phyloP scores from a whole-genome alignment of 1,139 yeast species.

The Eremothecium coryli region DNA sequence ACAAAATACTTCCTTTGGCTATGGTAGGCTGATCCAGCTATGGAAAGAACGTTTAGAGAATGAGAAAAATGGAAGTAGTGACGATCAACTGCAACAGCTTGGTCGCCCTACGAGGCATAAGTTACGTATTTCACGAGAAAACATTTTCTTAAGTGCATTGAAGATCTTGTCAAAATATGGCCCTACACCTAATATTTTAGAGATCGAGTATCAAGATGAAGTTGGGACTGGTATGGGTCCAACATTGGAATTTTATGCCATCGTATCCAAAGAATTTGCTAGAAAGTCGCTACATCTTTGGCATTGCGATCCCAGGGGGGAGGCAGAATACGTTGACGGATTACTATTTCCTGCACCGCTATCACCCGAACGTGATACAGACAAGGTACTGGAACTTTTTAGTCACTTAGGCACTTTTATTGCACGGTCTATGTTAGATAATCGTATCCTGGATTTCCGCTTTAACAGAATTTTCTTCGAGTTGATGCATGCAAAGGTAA shows the following conservation, averaged over 20 bases:
- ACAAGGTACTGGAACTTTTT: conserved; percentile 46
- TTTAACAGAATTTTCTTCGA: conserved; percentile 66
- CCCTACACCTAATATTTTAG: conserved; percentile 68
- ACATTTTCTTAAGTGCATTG: conserved; percentile 67
- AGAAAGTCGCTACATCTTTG: conserved; percentile 53
- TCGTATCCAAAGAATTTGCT: conserved; percentile 68
- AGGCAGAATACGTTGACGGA: conserved; percentile 37
- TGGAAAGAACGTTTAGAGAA: conserved; percentile 57
- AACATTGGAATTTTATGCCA: conserved; percentile 82
- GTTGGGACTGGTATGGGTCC: conserved; percentile 98
- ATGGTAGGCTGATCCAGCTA: conserved; percentile 69
- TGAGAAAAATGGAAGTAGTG: conserved; percentile 29
- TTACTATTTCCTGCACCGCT: conserved; percentile 76
- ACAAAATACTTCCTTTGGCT: conserved; percentile 87
- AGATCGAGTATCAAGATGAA: conserved; percentile 82
- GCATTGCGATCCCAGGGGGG: conserved; percentile 32
- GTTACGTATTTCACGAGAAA: conserved; percentile 64
- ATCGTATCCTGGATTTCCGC: conserved; percentile 73
- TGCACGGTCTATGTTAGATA: conserved; percentile 80
- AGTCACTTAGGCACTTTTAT: conserved; percentile 69
- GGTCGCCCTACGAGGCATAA: conserved; percentile 80
- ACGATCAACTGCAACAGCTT: conserved; percentile 35
- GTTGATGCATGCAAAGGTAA: conserved; percentile 29
- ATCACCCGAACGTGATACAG: conserved; percentile 34
- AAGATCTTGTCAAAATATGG: conserved; percentile 75